Evolutionary conservation across 148 eudicot genomes (phyloP).

Genomic region (Cornus kousa): DNA sequence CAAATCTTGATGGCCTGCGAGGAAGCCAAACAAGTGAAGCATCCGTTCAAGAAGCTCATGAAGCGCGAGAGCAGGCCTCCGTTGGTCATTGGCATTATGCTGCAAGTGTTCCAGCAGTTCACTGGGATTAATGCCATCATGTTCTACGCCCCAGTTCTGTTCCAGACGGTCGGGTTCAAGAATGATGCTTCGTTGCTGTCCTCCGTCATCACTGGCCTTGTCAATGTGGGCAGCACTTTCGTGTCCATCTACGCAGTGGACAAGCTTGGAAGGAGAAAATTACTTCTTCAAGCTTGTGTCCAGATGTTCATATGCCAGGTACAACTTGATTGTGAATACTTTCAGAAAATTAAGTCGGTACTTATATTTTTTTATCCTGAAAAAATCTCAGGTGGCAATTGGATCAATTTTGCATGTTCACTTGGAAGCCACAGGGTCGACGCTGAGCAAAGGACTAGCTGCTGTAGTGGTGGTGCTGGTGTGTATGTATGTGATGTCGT

Average conservation of each 20-base stretch:
- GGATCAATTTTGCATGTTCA: constrained; percentile 40
- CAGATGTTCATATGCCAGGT: constrained; percentile 60
- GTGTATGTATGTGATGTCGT: constrained; percentile 58
- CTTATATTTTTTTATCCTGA: no score
- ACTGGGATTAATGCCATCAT: constrained; percentile 70
- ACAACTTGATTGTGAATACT: background rate
- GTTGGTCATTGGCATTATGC: constrained; percentile 21
- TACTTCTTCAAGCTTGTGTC: constrained; percentile 53
- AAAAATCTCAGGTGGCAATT: constrained; percentile 30
- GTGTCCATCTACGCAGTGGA: constrained; percentile 51
- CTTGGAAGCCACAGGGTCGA: constrained; percentile 29
- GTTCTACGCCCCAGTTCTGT: constrained; percentile 61
- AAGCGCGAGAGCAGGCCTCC: constrained; percentile 37
- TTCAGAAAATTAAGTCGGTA: background rate
- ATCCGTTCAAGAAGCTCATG: constrained; percentile 45
- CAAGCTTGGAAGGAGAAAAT: constrained; percentile 43
- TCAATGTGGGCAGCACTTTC: constrained; percentile 45
- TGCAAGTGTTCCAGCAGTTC: constrained; percentile 61
- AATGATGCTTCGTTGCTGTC: constrained; percentile 46
- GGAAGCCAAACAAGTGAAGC: constrained; percentile 24
- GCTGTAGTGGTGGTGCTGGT: constrained; percentile 45
- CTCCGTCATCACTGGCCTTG: constrained; percentile 45
- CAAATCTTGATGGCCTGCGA: constrained; percentile 39
- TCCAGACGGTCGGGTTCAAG: constrained; percentile 56
- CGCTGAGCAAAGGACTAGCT: constrained; percentile 28